A percentile compares a stretch with the other conserved stretches of the same genome.
These are phyloP conservation scores for Heterobasidion parviporum DNA, from an alignment of 1,284 basidiomycete species.

Conservation along the genomic window DNA sequence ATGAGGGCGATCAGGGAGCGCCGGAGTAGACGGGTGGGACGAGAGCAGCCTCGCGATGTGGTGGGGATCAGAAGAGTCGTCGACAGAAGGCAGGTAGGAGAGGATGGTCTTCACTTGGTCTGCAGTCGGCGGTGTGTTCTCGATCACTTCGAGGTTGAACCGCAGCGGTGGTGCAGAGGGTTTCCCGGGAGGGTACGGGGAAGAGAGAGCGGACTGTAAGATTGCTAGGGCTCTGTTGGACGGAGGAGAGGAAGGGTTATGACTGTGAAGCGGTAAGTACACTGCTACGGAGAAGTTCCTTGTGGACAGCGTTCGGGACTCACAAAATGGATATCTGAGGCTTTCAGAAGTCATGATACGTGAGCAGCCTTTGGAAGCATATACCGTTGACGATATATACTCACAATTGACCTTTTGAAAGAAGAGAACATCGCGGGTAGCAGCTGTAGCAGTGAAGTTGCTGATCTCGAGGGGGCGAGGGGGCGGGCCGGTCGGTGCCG, in stretches of 20 bases:
- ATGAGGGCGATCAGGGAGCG: slow-evolving; percentile 30
- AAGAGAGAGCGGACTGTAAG: slow-evolving; percentile 46
- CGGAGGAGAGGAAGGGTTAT: slow-evolving; percentile 53
- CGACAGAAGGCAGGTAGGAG: slow-evolving; percentile 40
- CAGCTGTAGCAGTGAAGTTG: too few species aligned
- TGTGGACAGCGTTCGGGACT: slow-evolving; percentile 14
- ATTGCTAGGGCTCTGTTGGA: slow-evolving; percentile 52
- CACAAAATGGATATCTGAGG: slow-evolving; percentile 64
- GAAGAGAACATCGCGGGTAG: slow-evolving; percentile 15
- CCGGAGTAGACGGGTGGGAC: slow-evolving; percentile 42
- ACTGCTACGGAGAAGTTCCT: background rate
- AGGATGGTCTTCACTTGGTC: slow-evolving; percentile 64
- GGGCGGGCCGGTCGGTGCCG: too few species aligned
- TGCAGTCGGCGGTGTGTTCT: slow-evolving; percentile 49
- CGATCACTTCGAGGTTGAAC: slow-evolving; percentile 66
- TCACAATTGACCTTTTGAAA: slow-evolving; percentile 14
- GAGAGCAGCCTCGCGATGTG: slow-evolving; percentile 40
- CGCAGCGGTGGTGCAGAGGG: slow-evolving; percentile 41
- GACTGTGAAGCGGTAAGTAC: slow-evolving; percentile 29
- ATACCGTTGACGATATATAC: background rate
- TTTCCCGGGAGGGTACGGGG: slow-evolving; percentile 48
- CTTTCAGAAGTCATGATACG: slow-evolving; percentile 19
- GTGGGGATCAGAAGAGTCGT: slow-evolving; percentile 14
- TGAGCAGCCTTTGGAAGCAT: background rate
- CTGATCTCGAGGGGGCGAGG: too few species aligned